These are phyloP conservation scores for Cyanidiococcus yangmingshanensis DNA, from an alignment of 23 red algal genomes.

Conservation along the genomic window DNA sequence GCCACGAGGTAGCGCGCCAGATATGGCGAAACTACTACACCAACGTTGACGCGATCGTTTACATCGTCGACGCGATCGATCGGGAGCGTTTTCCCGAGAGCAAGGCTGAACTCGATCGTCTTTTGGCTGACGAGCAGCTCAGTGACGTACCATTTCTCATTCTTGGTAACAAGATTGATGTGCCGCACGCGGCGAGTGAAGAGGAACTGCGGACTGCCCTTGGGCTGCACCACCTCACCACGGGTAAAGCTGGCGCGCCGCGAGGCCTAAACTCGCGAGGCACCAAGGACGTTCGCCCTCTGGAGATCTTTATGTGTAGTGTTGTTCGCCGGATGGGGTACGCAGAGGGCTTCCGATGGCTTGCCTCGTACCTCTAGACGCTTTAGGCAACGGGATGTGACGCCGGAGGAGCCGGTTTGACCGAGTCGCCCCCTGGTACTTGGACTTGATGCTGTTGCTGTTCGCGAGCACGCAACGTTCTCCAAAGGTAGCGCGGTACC, in stretches of 20 bases:
- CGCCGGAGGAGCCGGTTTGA: neutral
- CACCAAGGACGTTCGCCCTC: slow-evolving; percentile 76
- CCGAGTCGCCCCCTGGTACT: neutral
- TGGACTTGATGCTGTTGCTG: neutral
- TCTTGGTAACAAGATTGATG: slow-evolving; percentile 97
- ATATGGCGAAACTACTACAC: slow-evolving; percentile 99
- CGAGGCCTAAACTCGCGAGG: neutral
- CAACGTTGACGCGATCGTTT: slow-evolving; percentile 92
- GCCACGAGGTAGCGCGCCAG: slow-evolving; percentile 83
- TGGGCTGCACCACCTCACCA: slow-evolving; percentile 89
- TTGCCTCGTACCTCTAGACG: slow-evolving; percentile 16
- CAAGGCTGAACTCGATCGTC: slow-evolving; percentile 75
- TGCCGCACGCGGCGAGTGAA: slow-evolving; percentile 72
- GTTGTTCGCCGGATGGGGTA: slow-evolving; percentile 92
- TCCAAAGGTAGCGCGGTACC: slow-evolving; percentile 67
- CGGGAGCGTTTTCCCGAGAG: slow-evolving; percentile 87
- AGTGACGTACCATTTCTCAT: slow-evolving; percentile 97
- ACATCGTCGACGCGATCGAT: slow-evolving; percentile 89
- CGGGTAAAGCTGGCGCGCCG: slow-evolving; percentile 47
- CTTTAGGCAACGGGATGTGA: neutral
- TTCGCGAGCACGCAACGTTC: slow-evolving; percentile 25
- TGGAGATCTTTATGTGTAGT: slow-evolving; percentile 96
- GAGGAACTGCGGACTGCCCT: slow-evolving; percentile 86
- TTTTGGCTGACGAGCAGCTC: slow-evolving; percentile 80
- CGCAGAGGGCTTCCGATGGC: slow-evolving; percentile 92